Conservation (phyloP, 2,329 filamentous ascomycete genomes). For the Arthrobotrys sphaeroides region DNA sequence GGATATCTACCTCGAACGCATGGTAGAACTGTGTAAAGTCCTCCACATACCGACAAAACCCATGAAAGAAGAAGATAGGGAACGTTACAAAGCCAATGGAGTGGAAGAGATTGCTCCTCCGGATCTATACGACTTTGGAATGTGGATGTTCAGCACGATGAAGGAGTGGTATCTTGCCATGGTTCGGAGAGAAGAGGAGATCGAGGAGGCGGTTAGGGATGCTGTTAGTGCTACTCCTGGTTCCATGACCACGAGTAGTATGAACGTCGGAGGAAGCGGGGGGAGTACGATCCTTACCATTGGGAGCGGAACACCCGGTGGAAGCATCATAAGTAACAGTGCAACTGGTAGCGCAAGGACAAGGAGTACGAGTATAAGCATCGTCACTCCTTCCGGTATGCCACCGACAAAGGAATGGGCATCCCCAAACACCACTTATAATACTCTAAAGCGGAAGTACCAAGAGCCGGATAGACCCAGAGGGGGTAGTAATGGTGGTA, state of each 20-base stretch:
- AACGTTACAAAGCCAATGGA: slow-evolving; percentile 36
- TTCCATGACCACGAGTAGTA: not conserved
- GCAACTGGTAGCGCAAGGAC: slow-evolving; percentile 12
- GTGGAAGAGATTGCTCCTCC: slow-evolving; percentile 33
- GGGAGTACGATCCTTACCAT: not conserved
- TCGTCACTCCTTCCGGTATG: slow-evolving; percentile 4
- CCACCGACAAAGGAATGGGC: not conserved
- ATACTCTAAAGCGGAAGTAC: slow-evolving; percentile 24
- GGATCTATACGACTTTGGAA: slow-evolving; percentile 47
- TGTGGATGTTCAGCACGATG: slow-evolving; percentile 52
- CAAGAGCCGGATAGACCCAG: slow-evolving; percentile 18
- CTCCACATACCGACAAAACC: slow-evolving; percentile 9
- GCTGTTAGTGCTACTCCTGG: slow-evolving; percentile 28
- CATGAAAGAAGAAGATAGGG: slow-evolving; percentile 35
- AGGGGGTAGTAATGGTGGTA: not conserved
- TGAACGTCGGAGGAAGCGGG: not conserved
- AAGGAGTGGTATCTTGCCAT: slow-evolving; percentile 53
- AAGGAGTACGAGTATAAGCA: slow-evolving; percentile 42
- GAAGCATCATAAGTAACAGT: slow-evolving; percentile 19
- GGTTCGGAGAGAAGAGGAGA: slow-evolving; percentile 46
- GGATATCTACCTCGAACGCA: slow-evolving; percentile 42
- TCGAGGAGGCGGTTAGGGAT: slow-evolving; percentile 44
- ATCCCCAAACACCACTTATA: not conserved
- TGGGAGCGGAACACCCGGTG: slow-evolving; percentile 1
- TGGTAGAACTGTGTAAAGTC: slow-evolving; percentile 25